Base-by-base conservation (phyloP, 78 protist genomes). In the Planoprotostelium fungivorum region DNA sequence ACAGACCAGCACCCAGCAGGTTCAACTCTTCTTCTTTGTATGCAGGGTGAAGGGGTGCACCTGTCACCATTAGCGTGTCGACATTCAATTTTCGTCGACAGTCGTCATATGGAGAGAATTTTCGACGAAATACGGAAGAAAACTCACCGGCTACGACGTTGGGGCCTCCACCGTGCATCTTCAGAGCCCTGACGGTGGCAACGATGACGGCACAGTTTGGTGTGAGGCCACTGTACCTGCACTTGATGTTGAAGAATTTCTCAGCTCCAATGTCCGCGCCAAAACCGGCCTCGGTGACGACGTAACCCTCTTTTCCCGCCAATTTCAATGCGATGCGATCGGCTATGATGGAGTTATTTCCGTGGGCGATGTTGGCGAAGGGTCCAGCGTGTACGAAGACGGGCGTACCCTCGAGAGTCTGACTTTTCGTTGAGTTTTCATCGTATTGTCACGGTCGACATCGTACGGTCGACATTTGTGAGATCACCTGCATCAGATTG, bases 301-400 rank as follows among this genome's bases (percentile, higher is more conserved):
- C 99, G 38, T 63, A 94, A 87, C 99, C 99, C 10, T 96, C 97
- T 38, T 88, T 23, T 34, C 99, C 99, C 0, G 96, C 99, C n/a
- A 98, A 90, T 90, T 97, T 97, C 39, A 98, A 95, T 0, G 98
- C 99, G 85, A 95, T 90, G 85, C 90, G 90, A 86, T 97, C 99
- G 36, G 99, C 99, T 36, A 98, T 85, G 88, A 98, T 97, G 37
- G 97, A 92, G 9, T 94, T 89, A 91, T 98, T 98, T 84, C 99
- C 99, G 88, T 97, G 99, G 1, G 99, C 99, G 35, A 99, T 99
- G 96, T 99, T 99, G 36, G 99, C 99, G 63, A 99, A 99, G 38
- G 99, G 99, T 51, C 99, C 99, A 28, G 98, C 98, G 89, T 99
- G 99, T 36, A 99, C 99, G 0, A 99, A 36, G 1, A 97, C 98